A percentile compares a stretch with the other conserved stretches of the same genome.
These are phyloP conservation scores for Monascus ruber DNA, from an alignment of 2,329 filamentous ascomycete species.

Conservation along the genomic window DNA sequence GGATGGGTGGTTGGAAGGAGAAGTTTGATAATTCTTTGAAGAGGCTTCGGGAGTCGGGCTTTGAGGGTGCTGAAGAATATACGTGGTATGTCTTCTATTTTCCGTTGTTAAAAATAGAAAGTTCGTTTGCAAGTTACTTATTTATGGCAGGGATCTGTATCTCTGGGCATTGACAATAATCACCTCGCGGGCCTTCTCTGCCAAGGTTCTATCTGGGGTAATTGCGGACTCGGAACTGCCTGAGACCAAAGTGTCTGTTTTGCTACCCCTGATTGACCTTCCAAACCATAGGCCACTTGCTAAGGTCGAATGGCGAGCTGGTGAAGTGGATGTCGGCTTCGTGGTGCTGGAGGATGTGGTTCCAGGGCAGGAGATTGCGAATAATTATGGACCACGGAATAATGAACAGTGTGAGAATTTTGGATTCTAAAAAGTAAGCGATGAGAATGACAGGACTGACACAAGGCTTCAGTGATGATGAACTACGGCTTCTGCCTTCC, in stretches of 20 bases:
- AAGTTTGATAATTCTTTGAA: conserved; percentile 25
- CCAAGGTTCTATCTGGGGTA: conserved; percentile 29
- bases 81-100: conserved; percentile 23
- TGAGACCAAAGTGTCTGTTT: conserved; percentile 53
- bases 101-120: background rate
- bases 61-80: conserved; percentile 20
- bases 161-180: conserved; percentile 36
- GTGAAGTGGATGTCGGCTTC: conserved; percentile 26
- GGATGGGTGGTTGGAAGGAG: conserved; percentile 22
- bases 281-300: conserved; percentile 58
- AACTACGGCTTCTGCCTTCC: conserved; percentile 37
- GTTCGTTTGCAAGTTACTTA: conserved; percentile 1
- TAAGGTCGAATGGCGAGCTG: conserved; percentile 47
- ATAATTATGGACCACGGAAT: conserved; percentile 66
- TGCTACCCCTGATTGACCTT: conserved; percentile 61
- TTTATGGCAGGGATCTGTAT: conserved; percentile 29
- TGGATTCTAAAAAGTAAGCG: background rate
- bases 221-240: conserved; percentile 27
- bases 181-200: conserved; percentile 33
- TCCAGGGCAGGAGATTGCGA: conserved; percentile 47
- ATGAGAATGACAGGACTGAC: background rate
- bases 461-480: conserved; percentile 26
- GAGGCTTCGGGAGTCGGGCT: conserved; percentile 20
- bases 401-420: conserved; percentile 49
- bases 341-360: conserved; percentile 36